Evolutionary conservation across 495 filamentous ascomycete genomes (phyloP), one percentile per base, ranked within the genome.

Genomic region (Rhizodiscina lignyota): DNA sequence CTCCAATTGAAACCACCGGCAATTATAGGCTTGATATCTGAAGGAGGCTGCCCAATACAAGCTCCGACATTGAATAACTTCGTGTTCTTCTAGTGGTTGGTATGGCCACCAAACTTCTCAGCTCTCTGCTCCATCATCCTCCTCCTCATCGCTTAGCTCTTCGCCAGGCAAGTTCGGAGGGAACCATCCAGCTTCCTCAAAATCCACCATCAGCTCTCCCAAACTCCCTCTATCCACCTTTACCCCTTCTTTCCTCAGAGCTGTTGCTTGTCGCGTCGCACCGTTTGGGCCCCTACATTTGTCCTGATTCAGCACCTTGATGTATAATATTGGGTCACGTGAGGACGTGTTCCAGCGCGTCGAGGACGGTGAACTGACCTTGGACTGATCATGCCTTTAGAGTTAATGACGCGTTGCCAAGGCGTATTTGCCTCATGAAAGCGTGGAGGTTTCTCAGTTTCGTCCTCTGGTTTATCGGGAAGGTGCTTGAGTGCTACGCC

Each of bases 401-500:
- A 54, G 48, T 86, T 91, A 41, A 94, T 79, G 8, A 96, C 83
- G 31, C 87, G 64, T 60, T 94, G 87, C 87, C 87, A 96, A 3
- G 86, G 87, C 8, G 94, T 85, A 45, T 81, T 94, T 13, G 55
- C 63, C 37, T 65, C 59, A 47, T 94, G 69, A 55, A 75, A 91
- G 24, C 23, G 40, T 20, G 41, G 19, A 24, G 10, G 8, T 6
- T 32, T 6, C 8, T 18, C 10, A 11, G 8, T 16, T 10, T 11
- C 30, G 8, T 6, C 10, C 10, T 32, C 10, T 18, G 30, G 10
- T 16, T 6, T 16, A 13, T 6, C 47, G 2, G 87, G 70, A 12
- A 96, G 74, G 44, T 89, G 75, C 50, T 93, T 94, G 1, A 94
- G 70, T 47, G 75, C 83, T 19, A 86, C 61, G 18, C 87, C 86